Conservation (phyloP, 192 early-diverging fungal genomes). For the Phlyctochytrium bullatum region DNA sequence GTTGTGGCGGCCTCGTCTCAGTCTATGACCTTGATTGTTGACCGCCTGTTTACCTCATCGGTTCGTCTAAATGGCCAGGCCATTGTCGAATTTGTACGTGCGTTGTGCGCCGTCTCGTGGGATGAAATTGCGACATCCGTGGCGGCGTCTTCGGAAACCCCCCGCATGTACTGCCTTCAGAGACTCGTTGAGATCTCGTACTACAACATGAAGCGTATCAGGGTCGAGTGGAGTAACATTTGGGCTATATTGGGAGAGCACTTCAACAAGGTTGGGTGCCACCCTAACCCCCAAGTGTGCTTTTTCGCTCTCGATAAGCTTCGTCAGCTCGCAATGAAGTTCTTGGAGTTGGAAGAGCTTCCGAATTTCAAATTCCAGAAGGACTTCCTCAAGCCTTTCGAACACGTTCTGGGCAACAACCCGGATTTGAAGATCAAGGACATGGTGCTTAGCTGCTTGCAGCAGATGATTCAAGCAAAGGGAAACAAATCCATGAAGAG, state of each 20-base stretch:
- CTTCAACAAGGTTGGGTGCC: conserved; percentile 86
- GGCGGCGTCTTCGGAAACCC: conserved; percentile 40
- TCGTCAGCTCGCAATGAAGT: conserved; percentile 93
- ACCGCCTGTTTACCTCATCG: conserved; percentile 79
- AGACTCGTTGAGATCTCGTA: conserved; percentile 95
- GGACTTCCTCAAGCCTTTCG: conserved; percentile 92
- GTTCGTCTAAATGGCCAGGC: conserved; percentile 74
- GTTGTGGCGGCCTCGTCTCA: conserved; percentile 56
- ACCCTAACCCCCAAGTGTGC: conserved; percentile 79
- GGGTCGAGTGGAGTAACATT: conserved; percentile 93
- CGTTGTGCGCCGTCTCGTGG: conserved; percentile 84
- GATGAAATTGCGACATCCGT: conserved; percentile 74
- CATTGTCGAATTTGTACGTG: conserved; percentile 87
- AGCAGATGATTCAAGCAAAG: conserved; percentile 61
- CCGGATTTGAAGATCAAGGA: conserved; percentile 83
- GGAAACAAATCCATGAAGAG: conserved; percentile 44
- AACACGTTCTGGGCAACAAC: conserved; percentile 69
- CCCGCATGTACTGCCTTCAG: conserved; percentile 75
- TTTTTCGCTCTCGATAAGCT: conserved; percentile 93
- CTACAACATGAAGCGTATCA: conserved; percentile 98
- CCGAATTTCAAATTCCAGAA: conserved; percentile 97
- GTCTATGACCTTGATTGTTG: conserved; percentile 75
- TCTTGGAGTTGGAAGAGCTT: conserved; percentile 93
- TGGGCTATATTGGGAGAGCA: conserved; percentile 73
- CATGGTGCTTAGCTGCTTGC: conserved; percentile 52